Evolutionary conservation across 257 asterid species (phyloP), one percentile per base, ranked within the genome.

Genomic region (Solanum chilense): DNA sequence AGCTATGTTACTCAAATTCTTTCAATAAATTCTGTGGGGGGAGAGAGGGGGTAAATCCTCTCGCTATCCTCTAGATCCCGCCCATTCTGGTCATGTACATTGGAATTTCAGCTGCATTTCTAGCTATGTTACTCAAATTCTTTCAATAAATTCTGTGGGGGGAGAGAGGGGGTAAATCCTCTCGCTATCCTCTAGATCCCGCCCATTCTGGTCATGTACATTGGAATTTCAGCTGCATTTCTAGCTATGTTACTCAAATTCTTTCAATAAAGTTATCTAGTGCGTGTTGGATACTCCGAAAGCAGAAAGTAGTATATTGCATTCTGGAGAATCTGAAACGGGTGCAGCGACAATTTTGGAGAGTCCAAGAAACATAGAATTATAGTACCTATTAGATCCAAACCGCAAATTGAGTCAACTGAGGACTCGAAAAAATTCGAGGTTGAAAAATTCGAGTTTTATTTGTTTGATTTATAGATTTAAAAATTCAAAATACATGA

Each of bases 131-230:
- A 33, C 35, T 29, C 29, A 29, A 29, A 29, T 3, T 33, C 3
- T n/a, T n/a, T n/a, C n/a, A n/a, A n/a, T n/a, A n/a, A n/a, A n/a
- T n/a, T n/a, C n/a, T n/a, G n/a, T n/a, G 49, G 1, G 1, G 35
- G 35, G 4, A 0, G 4, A 0, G 3, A 0, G 33, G 33, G 4
- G 2, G 60, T 16, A 21, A 49, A 49, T 1, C 23, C 23, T 16
- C 60, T 49, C 23, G 60, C 56, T 49, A 52, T 0, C 58, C 58
- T 49, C 1, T 49, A 49, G 58, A 49, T 49, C 58, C 21, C 9
- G 23, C 0, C 10, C 1, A 15, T 52, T 0, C 23, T 16, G 6
- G 1, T 16, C 62, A 52, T 16, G 62, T 16, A 64, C 33, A 64
- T 64, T 64, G 16, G 33, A 64, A 64, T 64, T 64, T 27, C 33